Evolutionary conservation across 169 alveolate species (phyloP).

Genomic region (Babesia ovata): DNA sequence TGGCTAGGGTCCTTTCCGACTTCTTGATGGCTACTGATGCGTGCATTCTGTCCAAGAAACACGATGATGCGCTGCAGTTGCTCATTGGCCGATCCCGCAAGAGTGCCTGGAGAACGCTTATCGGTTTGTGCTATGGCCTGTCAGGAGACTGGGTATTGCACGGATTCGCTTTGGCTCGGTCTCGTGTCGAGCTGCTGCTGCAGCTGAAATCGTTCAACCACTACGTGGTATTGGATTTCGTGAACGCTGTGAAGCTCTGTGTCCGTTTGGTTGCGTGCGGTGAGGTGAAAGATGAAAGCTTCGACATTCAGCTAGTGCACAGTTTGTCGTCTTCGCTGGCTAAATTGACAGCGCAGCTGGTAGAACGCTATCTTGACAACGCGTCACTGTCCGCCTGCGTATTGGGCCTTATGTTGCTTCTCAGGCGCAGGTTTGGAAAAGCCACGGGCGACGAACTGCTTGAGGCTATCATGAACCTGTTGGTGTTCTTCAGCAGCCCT

Average conservation of each 20-base stretch:
- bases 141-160: conserved; percentile 4
- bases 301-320: conserved; percentile 1
- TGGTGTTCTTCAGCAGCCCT: conserved; percentile 5
- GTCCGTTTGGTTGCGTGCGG: background rate
- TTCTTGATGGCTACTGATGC: conserved; percentile 11
- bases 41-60: background rate
- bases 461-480: conserved; percentile 24
- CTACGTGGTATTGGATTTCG: conserved; percentile 8
- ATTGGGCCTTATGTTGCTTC: conserved; percentile 14
- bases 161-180: conserved; percentile 6
- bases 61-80: background rate
- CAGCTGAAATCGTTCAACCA: background rate
- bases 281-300: background rate
- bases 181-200: conserved; percentile 18
- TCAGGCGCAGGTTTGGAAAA: conserved; percentile 7
- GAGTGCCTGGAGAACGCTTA: conserved; percentile 17
- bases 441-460: conserved; percentile 40
- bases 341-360: conserved; percentile 18
- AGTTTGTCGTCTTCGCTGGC: conserved; percentile 8
- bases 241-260: conserved; percentile 16
- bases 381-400: conserved; percentile 2
- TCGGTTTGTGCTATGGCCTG: conserved; percentile 2
- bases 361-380: conserved; percentile 4
- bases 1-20: conserved; percentile 26
- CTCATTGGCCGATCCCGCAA: conserved; percentile 2